Evolutionary conservation across 768 basidiomycete species (phyloP).

Genomic region (Tremella fuciformis): DNA sequence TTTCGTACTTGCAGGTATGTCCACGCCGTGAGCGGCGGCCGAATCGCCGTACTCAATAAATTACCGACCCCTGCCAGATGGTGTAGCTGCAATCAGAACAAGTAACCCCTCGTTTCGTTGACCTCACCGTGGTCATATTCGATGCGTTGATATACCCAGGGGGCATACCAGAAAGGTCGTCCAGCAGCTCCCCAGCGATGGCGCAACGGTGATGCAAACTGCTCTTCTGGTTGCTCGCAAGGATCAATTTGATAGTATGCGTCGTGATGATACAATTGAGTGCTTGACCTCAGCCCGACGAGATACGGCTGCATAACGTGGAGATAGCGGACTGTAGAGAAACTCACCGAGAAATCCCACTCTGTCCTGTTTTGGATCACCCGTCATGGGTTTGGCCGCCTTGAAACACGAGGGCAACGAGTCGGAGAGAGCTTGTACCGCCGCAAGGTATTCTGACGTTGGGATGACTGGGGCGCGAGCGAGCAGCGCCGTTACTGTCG

Average conservation of each 20-base stretch:
- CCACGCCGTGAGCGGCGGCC: slow-evolving; percentile 26
- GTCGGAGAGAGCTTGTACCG: slow-evolving; percentile 13
- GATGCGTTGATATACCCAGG: slow-evolving; percentile 29
- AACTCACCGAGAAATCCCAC: slow-evolving; percentile 32
- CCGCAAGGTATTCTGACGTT: slow-evolving; percentile 2
- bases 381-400: slow-evolving; percentile 23
- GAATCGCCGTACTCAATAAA: slow-evolving; percentile 32
- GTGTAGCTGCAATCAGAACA: slow-evolving; percentile 23
- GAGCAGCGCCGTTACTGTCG: slow-evolving; percentile 12
- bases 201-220: slow-evolving; percentile 28
- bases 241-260: slow-evolving; percentile 31
- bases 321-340: background rate
- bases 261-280: slow-evolving; percentile 31
- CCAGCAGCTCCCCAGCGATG: slow-evolving; percentile 35
- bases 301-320: too few species aligned
- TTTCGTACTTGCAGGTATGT: slow-evolving; percentile 29
- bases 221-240: slow-evolving; percentile 20
- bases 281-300: slow-evolving; percentile 16
- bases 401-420: slow-evolving; percentile 26
- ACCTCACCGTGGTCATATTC: slow-evolving; percentile 31
- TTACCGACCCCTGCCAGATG: slow-evolving; percentile 41
- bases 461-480: background rate
- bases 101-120: slow-evolving; percentile 1
- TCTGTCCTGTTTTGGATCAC: slow-evolving; percentile 22
- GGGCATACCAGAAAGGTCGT: slow-evolving; percentile 28